Conservation (phyloP, 169 alveolate genomes). For the Plasmodium berghei region DNA sequence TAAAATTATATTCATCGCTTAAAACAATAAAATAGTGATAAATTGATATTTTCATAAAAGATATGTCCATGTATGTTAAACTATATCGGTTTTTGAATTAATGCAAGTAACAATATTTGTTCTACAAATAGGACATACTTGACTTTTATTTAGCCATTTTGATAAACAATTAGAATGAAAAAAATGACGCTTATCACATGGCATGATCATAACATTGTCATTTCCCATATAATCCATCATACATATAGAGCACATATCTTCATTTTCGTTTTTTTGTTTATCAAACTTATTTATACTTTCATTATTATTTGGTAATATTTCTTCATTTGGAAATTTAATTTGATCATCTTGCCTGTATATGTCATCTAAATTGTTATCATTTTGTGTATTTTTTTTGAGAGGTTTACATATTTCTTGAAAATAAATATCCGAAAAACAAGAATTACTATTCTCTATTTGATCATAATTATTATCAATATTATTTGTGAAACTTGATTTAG, state of each 20-base stretch:
- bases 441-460: background rate
- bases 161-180: conserved; percentile 82
- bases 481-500: background rate
- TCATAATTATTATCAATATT: background rate
- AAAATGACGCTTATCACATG: conserved; percentile 85
- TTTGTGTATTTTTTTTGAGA: background rate
- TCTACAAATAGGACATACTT: conserved; percentile 86
- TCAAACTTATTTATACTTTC: conserved; percentile 41
- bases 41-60: no score
- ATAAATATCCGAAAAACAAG: background rate
- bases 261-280: conserved; percentile 17
- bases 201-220: conserved; percentile 81
- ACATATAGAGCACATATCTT: conserved; percentile 55
- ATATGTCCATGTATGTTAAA: background rate
- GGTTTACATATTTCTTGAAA: conserved; percentile 37
- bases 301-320: conserved; percentile 47
- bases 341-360: background rate
- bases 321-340: background rate
- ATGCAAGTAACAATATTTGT: conserved; percentile 77
- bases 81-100: conserved; percentile 29
- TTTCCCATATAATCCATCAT: conserved; percentile 75
- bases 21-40: no score
- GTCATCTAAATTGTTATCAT: background rate
- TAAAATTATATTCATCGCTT: background rate
- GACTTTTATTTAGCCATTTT: conserved; percentile 83